Evolutionary conservation across 805 yeast species (phyloP), one percentile per base, ranked within the genome.

Genomic region (Wickerhamiella brachini): DNA sequence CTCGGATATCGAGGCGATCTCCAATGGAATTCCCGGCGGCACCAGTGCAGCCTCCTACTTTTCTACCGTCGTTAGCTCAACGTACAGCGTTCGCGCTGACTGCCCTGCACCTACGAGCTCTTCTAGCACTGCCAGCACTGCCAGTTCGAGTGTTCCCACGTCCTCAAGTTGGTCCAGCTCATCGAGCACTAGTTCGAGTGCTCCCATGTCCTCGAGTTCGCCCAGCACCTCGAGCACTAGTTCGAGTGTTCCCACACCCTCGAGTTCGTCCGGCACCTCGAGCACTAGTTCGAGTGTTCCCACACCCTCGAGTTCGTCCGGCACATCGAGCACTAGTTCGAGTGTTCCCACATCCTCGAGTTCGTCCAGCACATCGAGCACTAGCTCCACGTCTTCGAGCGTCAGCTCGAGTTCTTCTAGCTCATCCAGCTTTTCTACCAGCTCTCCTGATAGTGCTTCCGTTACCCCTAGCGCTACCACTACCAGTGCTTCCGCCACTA

Each of bases 21-120:
- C 24, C 10, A 56, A 54, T 3, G 46, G 53, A 17, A 57, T 56
- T 23, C 59, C 59, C 2, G 53, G 55, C 1, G 59, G 53, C 1
- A n/a, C 49, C 7, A 53, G 45, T 9, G 60, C 53, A 2, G 56
- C 59, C 2, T n/a, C 37, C 9, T 57, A 57, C 42, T 38, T 21
- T 13, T 17, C 42, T 5, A 38, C 42, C 42, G 20, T 21, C 21
- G 17, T 18, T 15, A 38, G 15, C 20, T n/a, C 20, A 2, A 10
- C 10, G n/a, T n/a, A 17, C 21, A 3, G n/a, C 20, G 21, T 18
- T 10, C 21, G 20, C 4, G 8, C 42, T 15, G 8, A n/a, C 21
- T 37, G 41, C 41, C n/a, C 41, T 37, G 31, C n/a, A n/a, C n/a
- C n/a, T n/a, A n/a, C n/a, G n/a, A n/a, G n/a, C n/a, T n/a, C n/a